A percentile compares a stretch with the other conserved stretches of the same genome.
Evolutionary conservation across 345 rosid genomes (phyloP).

Genomic region (Euphorbia tirucalli): DNA sequence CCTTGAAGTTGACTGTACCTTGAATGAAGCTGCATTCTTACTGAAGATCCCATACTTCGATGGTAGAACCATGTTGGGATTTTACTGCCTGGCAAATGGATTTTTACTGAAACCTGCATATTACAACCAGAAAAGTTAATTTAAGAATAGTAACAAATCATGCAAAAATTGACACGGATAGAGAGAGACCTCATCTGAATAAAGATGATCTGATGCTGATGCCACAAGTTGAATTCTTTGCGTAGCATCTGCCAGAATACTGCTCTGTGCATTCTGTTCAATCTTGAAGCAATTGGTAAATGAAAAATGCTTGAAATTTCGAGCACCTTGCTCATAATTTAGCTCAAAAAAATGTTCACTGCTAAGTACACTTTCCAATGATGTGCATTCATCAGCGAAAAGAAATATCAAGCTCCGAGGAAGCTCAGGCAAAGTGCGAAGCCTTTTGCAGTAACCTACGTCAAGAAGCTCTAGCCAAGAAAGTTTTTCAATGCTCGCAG

Average conservation of each 20-base stretch:
- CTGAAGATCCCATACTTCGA: background rate
- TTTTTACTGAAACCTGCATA: background rate
- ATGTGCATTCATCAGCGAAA: background rate
- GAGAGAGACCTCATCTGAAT: background rate
- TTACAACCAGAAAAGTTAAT: no score
- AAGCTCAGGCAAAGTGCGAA: background rate
- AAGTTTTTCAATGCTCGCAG: conserved; percentile 3
- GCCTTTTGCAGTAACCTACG: background rate
- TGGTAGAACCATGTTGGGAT: background rate
- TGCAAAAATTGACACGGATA: no score
- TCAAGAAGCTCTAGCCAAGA: background rate
- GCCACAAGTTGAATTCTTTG: background rate
- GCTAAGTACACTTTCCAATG: background rate
- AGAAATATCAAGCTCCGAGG: background rate
- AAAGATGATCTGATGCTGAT: background rate
- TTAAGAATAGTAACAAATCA: no score
- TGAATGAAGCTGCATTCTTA: background rate
- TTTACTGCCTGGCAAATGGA: conserved; percentile 2
- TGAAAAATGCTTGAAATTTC: background rate
- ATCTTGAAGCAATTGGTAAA: conserved; percentile 5
- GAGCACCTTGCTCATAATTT: background rate
- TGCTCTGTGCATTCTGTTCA: background rate
- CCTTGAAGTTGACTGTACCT: background rate
- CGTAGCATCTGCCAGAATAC: background rate
- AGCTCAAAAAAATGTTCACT: background rate